Base-by-base conservation (phyloP, 768 basidiomycete genomes). In the Cystofilobasidium macerans region DNA sequence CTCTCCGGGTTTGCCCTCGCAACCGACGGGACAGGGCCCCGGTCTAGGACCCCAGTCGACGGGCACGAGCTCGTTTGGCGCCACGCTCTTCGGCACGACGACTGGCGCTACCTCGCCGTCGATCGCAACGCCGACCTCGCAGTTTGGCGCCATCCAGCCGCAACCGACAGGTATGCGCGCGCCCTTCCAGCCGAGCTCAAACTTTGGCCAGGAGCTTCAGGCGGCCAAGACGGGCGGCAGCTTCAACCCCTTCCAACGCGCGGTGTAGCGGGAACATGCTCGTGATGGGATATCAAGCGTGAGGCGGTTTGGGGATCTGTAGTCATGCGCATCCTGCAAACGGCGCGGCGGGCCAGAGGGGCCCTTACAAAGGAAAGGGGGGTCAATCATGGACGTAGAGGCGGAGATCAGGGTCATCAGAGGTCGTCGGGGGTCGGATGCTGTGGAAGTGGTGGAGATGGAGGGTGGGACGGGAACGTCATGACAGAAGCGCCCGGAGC, bases 81-180 rank as follows among this genome's bases (percentile, higher is more conserved):
- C 48, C 7, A 3, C 33, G 32, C 43, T 65, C 45, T 65, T 65
- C 26, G 57, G 56, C 14, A 54, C 51, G 51, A 8, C 14, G 18
- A 30, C 28, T n/a, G 45, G 45, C 45, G 22, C 13, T 20, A 9
- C 45, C 2, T 54, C 51, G 30, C 51, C 51, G 18, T 5, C 4
- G 42, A 42, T 43, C 30, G 8, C 16, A 11, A 43, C 26, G 45
- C 40, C 40, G 42, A 33, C 14, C 28, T 45, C 56, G 22, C 42
- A 57, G 36, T 30, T 43, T n/a, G 53, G 47, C 26, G 32, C 32
- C 32, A 32, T 68, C 11, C 33, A 47, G 22, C 48, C 67, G 33
- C 67, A 68, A 30, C 35, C 57, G 61, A 68, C 67, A 28, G 67
- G 67, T 14, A 47, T 68, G 56, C 53, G 54, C 24, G 30, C 51